Conservation (phyloP, 495 filamentous ascomycete species). For the Aspergillus panamensis region DNA sequence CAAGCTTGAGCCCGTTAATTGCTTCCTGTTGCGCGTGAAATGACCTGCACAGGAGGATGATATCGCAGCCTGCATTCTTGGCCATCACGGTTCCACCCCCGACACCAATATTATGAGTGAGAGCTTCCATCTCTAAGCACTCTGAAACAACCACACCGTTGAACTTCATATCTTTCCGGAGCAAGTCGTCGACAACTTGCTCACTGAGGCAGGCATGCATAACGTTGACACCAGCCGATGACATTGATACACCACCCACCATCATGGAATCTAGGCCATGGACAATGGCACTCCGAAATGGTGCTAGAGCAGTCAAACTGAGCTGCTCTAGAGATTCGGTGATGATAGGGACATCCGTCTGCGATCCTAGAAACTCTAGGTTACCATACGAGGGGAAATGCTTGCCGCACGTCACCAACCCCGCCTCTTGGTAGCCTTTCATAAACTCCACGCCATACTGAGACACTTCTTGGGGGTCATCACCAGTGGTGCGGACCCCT, state of each 20-base stretch:
- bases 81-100: slow-evolving; percentile 91
- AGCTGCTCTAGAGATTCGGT: slow-evolving; percentile 87
- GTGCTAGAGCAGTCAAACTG: slow-evolving; percentile 75
- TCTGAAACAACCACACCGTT: slow-evolving; percentile 90
- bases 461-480: slow-evolving; percentile 87
- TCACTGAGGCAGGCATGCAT: slow-evolving; percentile 91
- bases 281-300: slow-evolving; percentile 79
- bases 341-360: slow-evolving; percentile 83
- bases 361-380: slow-evolving; percentile 83
- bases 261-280: slow-evolving; percentile 89
- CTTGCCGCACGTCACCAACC: slow-evolving; percentile 81
- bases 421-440: slow-evolving; percentile 84
- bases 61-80: slow-evolving; percentile 85
- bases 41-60: slow-evolving; percentile 78
- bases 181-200: slow-evolving; percentile 80
- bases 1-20: slow-evolving; percentile 76
- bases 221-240: slow-evolving; percentile 80
- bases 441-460: slow-evolving; percentile 82
- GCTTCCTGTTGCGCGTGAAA: slow-evolving; percentile 85
- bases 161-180: slow-evolving; percentile 79
- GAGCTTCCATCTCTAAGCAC: slow-evolving; percentile 91
- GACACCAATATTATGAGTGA: slow-evolving; percentile 89
- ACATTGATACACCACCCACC: slow-evolving; percentile 84
- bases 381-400: slow-evolving; percentile 93
- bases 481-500: slow-evolving; percentile 76